Evolutionary conservation across 2,329 filamentous ascomycete genomes (phyloP), one percentile per base, ranked within the genome.

Genomic region (Stemphylium beticola): DNA sequence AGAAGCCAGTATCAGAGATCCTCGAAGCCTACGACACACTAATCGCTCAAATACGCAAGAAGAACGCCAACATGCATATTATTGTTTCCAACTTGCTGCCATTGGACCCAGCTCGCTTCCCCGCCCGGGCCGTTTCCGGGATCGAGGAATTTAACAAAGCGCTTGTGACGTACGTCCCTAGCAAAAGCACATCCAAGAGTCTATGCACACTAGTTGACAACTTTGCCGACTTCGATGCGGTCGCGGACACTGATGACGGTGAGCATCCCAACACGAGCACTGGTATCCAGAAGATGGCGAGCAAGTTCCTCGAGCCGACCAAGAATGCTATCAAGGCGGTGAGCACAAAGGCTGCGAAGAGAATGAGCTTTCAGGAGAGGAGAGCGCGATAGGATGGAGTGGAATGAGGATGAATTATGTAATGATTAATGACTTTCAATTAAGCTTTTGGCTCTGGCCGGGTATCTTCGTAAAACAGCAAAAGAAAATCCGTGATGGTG

Each of bases 41-140:
- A 18, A 65, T 80, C 1, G 67, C 65, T 2, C 73, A 79, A 56
- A 81, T 81, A 77, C 64, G 78, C 15, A 69, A 62, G 1, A 75
- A 66, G 32, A 81, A 80, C 47, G 51, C 68, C 4, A 69, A 62
- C 2, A 76, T 79, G 65, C 73, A 73, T 52, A 74, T 79, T 41
- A 50, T 80, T 42, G 75, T 76, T 48, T 69, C 69, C 24, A 65
- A 66, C 50, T 55, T 72, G 4, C 63, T 67, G 9, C 69, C 70
- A 10, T 56, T 74, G 31, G 65, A 67, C 36, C 61, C 67, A 1
- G 49, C 49, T 3, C 62, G 63, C 9, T 75, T 69, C 57, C 54
- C 61, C 18, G 42, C 58, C 15, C 22, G 24, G 2, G 60, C 55
- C 10, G 53, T 54, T 9, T 40, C 66, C 4, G 56, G 61, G 6